phyloP scores from a whole-genome alignment of 106 monocot species.

The Acanthochlamys bracteata region DNA sequence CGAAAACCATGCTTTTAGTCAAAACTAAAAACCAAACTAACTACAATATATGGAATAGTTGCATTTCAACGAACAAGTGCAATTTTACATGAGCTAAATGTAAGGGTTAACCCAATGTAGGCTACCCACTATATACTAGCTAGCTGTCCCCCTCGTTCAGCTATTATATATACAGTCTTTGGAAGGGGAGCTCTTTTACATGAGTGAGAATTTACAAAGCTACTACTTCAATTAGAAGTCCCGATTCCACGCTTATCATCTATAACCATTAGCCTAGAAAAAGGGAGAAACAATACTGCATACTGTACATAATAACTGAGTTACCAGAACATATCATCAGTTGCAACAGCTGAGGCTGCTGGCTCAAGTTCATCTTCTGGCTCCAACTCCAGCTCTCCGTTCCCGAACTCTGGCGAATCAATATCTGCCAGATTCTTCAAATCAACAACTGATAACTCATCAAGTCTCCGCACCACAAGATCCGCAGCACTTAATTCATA shows the following conservation, averaged over 20 bases:
- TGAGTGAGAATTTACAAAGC: not conserved
- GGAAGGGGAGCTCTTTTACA: not conserved
- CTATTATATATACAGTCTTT: conserved; percentile 1
- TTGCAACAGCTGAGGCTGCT: conserved; percentile 36
- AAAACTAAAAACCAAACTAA: no score
- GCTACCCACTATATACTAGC: not conserved
- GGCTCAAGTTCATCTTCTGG: conserved; percentile 42
- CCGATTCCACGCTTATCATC: not conserved
- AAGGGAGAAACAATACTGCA: not conserved
- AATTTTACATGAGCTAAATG: not conserved
- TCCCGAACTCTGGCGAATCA: conserved; percentile 60
- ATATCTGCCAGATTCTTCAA: conserved; percentile 78
- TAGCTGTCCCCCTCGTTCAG: not conserved
- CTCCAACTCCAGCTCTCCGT: conserved; percentile 51
- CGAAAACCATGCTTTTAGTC: no score
- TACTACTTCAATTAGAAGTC: not conserved
- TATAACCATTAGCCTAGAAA: not conserved
- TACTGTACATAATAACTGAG: conserved; percentile 10
- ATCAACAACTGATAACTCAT: conserved; percentile 75
- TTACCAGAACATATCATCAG: conserved; percentile 65
- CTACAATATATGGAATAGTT: no score
- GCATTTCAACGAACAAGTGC: not conserved
- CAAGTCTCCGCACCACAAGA: conserved; percentile 57
- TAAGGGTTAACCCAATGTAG: not conserved
- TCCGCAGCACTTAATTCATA: conserved; percentile 89